phyloP scores from a whole-genome alignment of 1,284 basidiomycete genomes.

The Butyriboletus appendiculatus region DNA sequence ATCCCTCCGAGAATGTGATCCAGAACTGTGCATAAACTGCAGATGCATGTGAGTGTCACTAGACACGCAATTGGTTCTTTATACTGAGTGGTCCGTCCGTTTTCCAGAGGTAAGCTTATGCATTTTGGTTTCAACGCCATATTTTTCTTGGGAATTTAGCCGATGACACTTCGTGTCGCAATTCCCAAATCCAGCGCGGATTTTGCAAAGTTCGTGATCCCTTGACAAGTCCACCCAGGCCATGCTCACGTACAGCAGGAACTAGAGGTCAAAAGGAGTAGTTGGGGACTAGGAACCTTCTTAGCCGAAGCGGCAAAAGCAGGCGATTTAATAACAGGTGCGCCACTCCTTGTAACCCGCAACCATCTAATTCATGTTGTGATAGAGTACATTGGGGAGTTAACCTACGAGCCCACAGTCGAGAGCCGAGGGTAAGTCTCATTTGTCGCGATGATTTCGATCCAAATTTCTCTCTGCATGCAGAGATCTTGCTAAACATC shows the following conservation, averaged over 20 bases:
- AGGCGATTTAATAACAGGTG: slow-evolving; percentile 43
- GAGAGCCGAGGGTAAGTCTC: slow-evolving; percentile 45
- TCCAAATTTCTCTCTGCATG: background rate
- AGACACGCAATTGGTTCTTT: background rate
- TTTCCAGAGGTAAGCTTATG: slow-evolving; percentile 28
- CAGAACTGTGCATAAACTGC: slow-evolving; percentile 33
- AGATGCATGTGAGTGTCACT: slow-evolving; percentile 27
- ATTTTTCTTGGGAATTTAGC: slow-evolving; percentile 15
- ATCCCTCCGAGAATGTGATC: slow-evolving; percentile 44
- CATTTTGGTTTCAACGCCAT: background rate
- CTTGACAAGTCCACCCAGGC: background rate
- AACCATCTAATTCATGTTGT: background rate
- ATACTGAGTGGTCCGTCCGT: background rate
- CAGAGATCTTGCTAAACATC: slow-evolving; percentile 29
- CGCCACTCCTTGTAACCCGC: background rate
- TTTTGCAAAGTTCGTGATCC: slow-evolving; percentile 23
- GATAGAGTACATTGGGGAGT: slow-evolving; percentile 49
- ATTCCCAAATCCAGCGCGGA: slow-evolving; percentile 33
- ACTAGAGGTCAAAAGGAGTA: slow-evolving; percentile 37
- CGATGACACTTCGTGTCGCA: slow-evolving; percentile 26
- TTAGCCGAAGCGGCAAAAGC: slow-evolving; percentile 32
- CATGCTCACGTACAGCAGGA: slow-evolving; percentile 24
- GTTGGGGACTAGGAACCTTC: slow-evolving; percentile 48
- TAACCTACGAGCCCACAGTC: slow-evolving; percentile 34
- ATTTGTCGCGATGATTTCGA: background rate